Percentiles rank a stretch among this genome's conserved stretches.
Conservation (phyloP, 257 asterid species). For the Nemophila menziesii region DNA sequence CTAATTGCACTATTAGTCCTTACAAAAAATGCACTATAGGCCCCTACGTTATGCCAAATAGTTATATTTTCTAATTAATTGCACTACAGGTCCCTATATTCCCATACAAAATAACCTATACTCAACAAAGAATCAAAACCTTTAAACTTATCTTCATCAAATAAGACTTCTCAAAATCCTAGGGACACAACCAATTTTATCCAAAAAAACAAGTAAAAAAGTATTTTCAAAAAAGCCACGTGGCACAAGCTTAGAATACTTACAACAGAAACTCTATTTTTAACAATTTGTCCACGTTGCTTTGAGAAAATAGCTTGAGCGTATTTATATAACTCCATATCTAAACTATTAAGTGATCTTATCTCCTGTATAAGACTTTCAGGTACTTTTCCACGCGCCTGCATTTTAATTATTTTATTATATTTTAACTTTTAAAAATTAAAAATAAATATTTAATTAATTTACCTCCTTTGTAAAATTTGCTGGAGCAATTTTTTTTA, state of each 20-base stretch:
- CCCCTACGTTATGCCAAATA: no score
- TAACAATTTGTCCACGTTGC: constrained; percentile 37
- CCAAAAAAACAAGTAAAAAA: background rate
- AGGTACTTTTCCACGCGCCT: constrained; percentile 55
- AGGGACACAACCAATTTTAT: no score
- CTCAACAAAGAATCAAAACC: no score
- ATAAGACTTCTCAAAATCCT: no score
- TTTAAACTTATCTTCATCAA: no score
- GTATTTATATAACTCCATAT: constrained; percentile 2
- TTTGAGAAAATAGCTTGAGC: constrained; percentile 13
- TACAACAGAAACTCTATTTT: constrained; percentile 30
- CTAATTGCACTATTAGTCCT: no score
- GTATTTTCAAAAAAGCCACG: background rate
- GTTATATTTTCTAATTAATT: no score
- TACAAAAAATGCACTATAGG: no score
- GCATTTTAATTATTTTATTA: no score
- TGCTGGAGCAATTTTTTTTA: constrained; percentile 58
- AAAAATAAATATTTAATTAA: background rate
- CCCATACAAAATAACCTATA: no score
- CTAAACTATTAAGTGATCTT: constrained; percentile 2
- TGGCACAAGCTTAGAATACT: constrained; percentile 15
- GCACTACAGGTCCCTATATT: no score
- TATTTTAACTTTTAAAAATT: no score
- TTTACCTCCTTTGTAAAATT: constrained; percentile 85
- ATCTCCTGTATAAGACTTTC: constrained; percentile 22